These are phyloP conservation scores for Mycena olivaceomarginata DNA, from an alignment of 768 basidiomycete species.

Conservation along the genomic window DNA sequence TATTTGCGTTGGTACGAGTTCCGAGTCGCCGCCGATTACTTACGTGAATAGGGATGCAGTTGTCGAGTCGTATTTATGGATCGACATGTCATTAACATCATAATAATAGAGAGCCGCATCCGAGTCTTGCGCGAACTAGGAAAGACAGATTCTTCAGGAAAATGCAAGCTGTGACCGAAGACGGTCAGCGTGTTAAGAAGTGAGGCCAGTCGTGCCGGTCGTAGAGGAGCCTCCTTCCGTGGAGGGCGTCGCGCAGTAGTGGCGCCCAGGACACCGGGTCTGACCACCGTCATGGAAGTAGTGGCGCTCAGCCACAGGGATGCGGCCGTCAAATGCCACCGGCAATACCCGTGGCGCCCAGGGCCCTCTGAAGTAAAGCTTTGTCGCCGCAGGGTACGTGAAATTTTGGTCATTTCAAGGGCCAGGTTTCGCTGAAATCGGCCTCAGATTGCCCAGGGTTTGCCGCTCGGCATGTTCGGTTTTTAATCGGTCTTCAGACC, in stretches of 20 bases:
- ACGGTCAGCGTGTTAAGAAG: neutral
- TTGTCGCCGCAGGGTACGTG: too few relatives aligned
- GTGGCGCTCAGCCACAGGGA: slow-evolving; percentile 1
- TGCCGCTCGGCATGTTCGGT: too few relatives aligned
- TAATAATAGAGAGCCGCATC: neutral
- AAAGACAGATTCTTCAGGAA: neutral
- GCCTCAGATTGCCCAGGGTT: too few relatives aligned
- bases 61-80: neutral
- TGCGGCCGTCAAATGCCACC: too few relatives aligned
- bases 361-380: too few relatives aligned
- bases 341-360: neutral
- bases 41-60: neutral
- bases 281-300: too few relatives aligned
- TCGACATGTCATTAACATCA: neutral
- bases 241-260: slow-evolving; percentile 1
- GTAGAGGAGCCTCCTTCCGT: neutral
- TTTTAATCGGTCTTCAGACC: too few relatives aligned
- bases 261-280: neutral
- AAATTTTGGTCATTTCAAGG: too few relatives aligned
- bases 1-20: too few relatives aligned
- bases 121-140: neutral
- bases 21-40: neutral
- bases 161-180: neutral
- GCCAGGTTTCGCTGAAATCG: too few relatives aligned
- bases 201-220: neutral